Evolutionary conservation across 306 rosid species (phyloP).

Genomic region (Trifolium repens): DNA sequence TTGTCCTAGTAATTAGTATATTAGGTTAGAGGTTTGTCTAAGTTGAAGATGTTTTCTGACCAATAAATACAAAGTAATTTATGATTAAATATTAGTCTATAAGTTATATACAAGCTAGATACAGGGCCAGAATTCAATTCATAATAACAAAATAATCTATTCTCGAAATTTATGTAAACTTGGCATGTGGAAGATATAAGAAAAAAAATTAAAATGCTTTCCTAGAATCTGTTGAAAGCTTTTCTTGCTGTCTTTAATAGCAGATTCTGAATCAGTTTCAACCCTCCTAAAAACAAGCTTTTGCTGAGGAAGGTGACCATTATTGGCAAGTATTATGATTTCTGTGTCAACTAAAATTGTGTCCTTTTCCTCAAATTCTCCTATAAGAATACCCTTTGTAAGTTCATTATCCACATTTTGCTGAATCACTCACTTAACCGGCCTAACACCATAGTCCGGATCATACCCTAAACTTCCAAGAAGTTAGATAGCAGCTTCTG

Average conservation of each 20-base stretch:
- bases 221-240: conserved; percentile 56
- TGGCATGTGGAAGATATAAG: background rate
- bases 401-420: conserved; percentile 89
- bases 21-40: too few relatives aligned
- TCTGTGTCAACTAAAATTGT: conserved; percentile 73
- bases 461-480: conserved; percentile 93
- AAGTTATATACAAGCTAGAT: conserved; percentile 20
- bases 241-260: conserved; percentile 44
- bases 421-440: conserved; percentile 94
- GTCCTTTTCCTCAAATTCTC: conserved; percentile 87
- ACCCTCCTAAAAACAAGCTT: conserved; percentile 68
- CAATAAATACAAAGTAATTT: background rate
- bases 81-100: conserved; percentile 1
- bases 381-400: conserved; percentile 88
- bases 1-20: too few relatives aligned
- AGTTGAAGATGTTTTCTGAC: too few relatives aligned
- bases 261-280: conserved; percentile 48
- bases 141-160: conserved; percentile 19
- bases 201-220: conserved; percentile 22
- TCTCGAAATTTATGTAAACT: conserved; percentile 41
- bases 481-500: conserved; percentile 80
- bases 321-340: conserved; percentile 66
- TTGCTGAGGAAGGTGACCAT: conserved; percentile 83
- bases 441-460: conserved; percentile 93
- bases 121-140: conserved; percentile 20